Evolutionary conservation across 2,329 filamentous ascomycete species (phyloP), one percentile per base, ranked within the genome.

Genomic region (Cytospora schulzeri): DNA sequence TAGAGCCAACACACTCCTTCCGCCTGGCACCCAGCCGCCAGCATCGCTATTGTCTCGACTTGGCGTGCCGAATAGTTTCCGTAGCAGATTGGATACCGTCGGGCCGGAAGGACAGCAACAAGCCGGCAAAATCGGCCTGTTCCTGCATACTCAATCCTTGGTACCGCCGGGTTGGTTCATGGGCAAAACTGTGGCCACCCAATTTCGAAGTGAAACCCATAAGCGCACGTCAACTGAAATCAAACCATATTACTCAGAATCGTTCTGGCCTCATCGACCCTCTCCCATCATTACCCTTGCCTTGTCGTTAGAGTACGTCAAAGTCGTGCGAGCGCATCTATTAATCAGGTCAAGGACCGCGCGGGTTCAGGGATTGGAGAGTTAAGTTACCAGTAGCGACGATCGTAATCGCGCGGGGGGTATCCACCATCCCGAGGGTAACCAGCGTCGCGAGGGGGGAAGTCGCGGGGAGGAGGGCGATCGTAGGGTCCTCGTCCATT

Each of bases 401-500:
- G 77, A 69, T 81, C 78, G 41, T 81, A 77, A 51, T 79, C 77
- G 41, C 78, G 74, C 24, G 75, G 78, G 58, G 79, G 77, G 73
- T 88, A 83, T 66, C 80, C 78, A 72, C 77, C 73, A 58, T 85
- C 66, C 45, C 66, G 78, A 59, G 79, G 77, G 73, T 88, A 83
- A 64, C 80, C 78, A 72, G 77, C 73, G 55, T 85, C 83, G 51
- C 83, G 78, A 11, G 83, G 78, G 41, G 80, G 80, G 62, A 81
- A 80, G 68, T 85, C 82, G 51, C 79, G 74, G 2, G 80, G 80
- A 45, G 77, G 76, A 14, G 82, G 81, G 22, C 84, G 82, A 62
- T 87, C 84, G 68, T 88, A 88, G 3, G 84, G 81, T 31, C 76
- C 77, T 52, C 85, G 80, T 53, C 83, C 83, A 68, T 84, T 85